A percentile compares a stretch with the other conserved stretches of the same genome.
These are phyloP conservation scores for Acephala macrosclerotiorum DNA, from an alignment of 2,329 filamentous ascomycete species.

Conservation along the genomic window DNA sequence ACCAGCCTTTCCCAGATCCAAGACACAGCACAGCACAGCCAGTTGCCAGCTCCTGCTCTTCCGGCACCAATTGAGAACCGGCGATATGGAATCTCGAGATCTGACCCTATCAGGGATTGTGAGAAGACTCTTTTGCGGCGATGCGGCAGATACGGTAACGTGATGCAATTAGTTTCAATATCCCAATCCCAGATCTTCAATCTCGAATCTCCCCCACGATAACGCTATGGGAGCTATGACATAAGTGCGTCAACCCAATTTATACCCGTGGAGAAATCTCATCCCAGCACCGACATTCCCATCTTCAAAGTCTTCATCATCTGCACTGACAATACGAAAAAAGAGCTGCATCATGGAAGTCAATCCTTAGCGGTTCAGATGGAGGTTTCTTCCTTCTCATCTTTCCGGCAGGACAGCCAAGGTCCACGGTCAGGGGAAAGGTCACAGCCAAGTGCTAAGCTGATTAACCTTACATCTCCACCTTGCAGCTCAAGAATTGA, in stretches of 20 bases:
- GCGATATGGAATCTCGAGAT: conserved; percentile 13
- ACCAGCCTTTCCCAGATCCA: neutral
- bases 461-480: neutral
- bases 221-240: conserved; percentile 29
- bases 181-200: neutral
- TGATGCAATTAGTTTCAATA: conserved; percentile 16
- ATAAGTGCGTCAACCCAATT: conserved; percentile 14
- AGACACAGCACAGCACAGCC: neutral
- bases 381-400: conserved; percentile 1
- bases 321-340: neutral
- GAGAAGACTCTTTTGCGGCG: neutral
- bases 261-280: conserved; percentile 6
- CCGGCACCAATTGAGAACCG: conserved; percentile 6
- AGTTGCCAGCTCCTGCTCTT: neutral
- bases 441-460: neutral
- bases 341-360: neutral
- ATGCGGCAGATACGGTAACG: neutral
- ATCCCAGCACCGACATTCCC: neutral
- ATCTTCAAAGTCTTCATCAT: neutral
- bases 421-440: neutral
- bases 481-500: conserved; percentile 16
- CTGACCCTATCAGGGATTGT: neutral
- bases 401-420: conserved; percentile 16
- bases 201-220: conserved; percentile 25
- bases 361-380: neutral